Evolutionary conservation across 306 rosid species (phyloP), one percentile per base, ranked within the genome.

Genomic region (Hippophae tibetana): DNA sequence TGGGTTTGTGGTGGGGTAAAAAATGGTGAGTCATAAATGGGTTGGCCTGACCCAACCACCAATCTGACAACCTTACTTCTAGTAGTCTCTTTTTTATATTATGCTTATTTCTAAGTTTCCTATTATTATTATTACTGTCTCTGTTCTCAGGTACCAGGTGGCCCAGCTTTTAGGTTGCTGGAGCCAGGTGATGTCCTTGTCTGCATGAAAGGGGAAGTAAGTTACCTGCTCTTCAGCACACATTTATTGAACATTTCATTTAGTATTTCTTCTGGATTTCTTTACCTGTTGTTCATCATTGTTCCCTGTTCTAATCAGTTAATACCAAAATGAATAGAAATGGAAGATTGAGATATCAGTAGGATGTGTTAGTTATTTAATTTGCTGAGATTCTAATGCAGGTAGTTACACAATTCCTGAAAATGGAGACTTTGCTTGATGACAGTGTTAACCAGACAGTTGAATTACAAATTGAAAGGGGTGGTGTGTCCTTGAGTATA

Each of bases 131-230:
- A 61, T 60, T 44, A 57, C 71, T 63, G 67, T 61, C 67, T 64
- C 70, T 76, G 71, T 78, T 74, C 38, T 77, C 70, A 92, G 96
- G 98, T 92, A 59, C 96, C 98, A 56, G 98, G 96, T 43, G 93
- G 98, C 57, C 98, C 95, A 38, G 98, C 81, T 52, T 69, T 81
- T 31, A 83, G 83, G 72, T 72, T 70, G 76, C 76, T 92, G 84
- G 96, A 87, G 75, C 95, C 98, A 3, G 98, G 98, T 50, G 98
- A 92, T 71, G 86, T 92, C 57, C 96, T 92, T 78, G 89, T 92
- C 71, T 84, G 89, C 61, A 79, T 85, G 64, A 92, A 92, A 76
- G 93, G 98, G 48, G 87, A 92, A 69, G 98, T 87, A 82, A 81
- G 97, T 72, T 58, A 51, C 60, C 27, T 43, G 52, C 70, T 50